phyloP scores from a whole-genome alignment of 2,329 filamentous ascomycete genomes.

The Aspergillus brasiliensis region DNA sequence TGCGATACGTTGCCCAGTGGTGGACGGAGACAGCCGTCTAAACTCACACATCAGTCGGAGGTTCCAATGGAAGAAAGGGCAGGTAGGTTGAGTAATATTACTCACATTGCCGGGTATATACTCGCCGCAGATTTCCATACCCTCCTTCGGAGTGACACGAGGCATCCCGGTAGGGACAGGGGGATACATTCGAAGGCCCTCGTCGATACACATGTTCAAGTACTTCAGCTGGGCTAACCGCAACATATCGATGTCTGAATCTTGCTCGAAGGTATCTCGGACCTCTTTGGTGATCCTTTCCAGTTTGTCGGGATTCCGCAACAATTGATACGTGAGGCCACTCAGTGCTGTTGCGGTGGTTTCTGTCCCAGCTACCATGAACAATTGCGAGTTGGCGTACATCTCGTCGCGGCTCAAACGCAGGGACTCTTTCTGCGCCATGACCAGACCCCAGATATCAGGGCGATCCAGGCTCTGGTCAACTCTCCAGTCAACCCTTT shows the following conservation, averaged over 20 bases:
- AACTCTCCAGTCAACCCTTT: constrained; percentile 10
- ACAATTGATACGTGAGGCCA: constrained; percentile 45
- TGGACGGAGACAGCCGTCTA: constrained; percentile 30
- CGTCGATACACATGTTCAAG: constrained; percentile 50
- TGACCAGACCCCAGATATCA: constrained; percentile 18
- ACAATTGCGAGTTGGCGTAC: constrained; percentile 22
- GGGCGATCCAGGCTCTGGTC: constrained; percentile 6
- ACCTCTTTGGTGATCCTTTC: constrained; percentile 47
- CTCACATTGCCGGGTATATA: constrained; percentile 35
- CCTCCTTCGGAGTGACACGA: constrained; percentile 38
- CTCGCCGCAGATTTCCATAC: constrained; percentile 40
- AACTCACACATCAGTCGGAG: neutral
- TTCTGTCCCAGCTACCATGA: constrained; percentile 53
- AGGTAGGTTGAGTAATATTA: neutral
- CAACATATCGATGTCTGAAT: constrained; percentile 16
- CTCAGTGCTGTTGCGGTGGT: constrained; percentile 53
- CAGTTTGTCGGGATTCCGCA: constrained; percentile 41
- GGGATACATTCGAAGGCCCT: constrained; percentile 50
- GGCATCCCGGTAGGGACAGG: constrained; percentile 47
- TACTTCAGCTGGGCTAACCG: constrained; percentile 32
- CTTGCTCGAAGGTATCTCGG: constrained; percentile 25
- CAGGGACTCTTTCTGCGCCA: constrained; percentile 12
- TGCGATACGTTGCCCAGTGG: constrained; percentile 27
- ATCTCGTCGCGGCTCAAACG: constrained; percentile 14
- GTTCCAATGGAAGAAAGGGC: neutral